Evolutionary conservation across 805 yeast species (phyloP).

Genomic region (Wickerhamomyces ciferrii): DNA sequence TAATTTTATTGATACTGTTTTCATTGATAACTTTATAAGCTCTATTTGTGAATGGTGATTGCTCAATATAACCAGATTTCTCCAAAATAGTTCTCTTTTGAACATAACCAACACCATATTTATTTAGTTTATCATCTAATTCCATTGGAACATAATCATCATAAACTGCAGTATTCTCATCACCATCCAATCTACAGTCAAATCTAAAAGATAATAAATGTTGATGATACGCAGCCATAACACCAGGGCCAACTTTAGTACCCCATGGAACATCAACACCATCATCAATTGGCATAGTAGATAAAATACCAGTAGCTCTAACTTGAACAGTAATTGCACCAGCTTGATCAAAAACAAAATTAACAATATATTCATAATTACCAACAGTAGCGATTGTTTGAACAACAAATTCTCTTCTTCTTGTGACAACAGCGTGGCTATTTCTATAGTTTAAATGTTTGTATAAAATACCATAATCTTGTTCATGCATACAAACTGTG

Average conservation of each 20-base stretch:
- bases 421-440: slow-evolving; percentile 53
- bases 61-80: slow-evolving; percentile 67
- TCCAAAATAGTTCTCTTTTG: slow-evolving; percentile 61
- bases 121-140: slow-evolving; percentile 47
- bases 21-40: slow-evolving; percentile 73
- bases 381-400: slow-evolving; percentile 84
- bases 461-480: slow-evolving; percentile 69
- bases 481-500: slow-evolving; percentile 78
- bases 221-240: slow-evolving; percentile 81
- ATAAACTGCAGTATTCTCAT: slow-evolving; percentile 64
- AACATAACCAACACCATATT: slow-evolving; percentile 65
- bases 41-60: slow-evolving; percentile 72
- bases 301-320: slow-evolving; percentile 82
- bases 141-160: slow-evolving; percentile 67
- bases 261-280: slow-evolving; percentile 62
- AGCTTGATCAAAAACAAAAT: slow-evolving; percentile 68
- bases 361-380: slow-evolving; percentile 75
- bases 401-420: slow-evolving; percentile 74
- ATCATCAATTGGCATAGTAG: slow-evolving; percentile 78
- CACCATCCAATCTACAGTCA: slow-evolving; percentile 81
- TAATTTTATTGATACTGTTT: slow-evolving; percentile 59
- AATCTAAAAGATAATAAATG: slow-evolving; percentile 75
- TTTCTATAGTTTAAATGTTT: slow-evolving; percentile 81
- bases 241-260: slow-evolving; percentile 73
- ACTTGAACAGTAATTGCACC: slow-evolving; percentile 76